A percentile compares a stretch with the other conserved stretches of the same genome.
Conservation (phyloP, 345 rosid genomes). For the Populus pruinosa region DNA sequence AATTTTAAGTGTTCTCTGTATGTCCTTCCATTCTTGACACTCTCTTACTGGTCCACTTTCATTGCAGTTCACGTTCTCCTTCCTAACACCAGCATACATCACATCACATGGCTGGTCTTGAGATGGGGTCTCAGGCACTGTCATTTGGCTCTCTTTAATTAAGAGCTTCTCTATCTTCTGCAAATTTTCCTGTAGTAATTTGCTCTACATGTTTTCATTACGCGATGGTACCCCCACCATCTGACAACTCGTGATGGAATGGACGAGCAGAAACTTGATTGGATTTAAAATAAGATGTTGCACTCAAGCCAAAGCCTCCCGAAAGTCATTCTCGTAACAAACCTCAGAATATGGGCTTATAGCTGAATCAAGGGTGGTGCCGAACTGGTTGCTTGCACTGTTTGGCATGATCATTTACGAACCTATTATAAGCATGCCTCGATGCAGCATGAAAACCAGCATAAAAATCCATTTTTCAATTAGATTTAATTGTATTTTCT, state of each 20-base stretch:
- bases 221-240: constrained; percentile 30
- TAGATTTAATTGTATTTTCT: background rate
- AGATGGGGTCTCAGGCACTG: constrained; percentile 97
- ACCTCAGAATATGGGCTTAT: constrained; percentile 94
- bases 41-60: constrained; percentile 77
- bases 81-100: constrained; percentile 48
- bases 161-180: constrained; percentile 47
- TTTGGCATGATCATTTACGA: constrained; percentile 72
- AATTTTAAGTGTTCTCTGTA: constrained; percentile 47
- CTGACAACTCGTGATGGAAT: constrained; percentile 72
- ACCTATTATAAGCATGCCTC: constrained; percentile 67
- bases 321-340: constrained; percentile 69
- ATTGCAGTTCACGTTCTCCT: constrained; percentile 56
- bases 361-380: constrained; percentile 90
- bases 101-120: constrained; percentile 86
- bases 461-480: constrained; percentile 77
- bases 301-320: constrained; percentile 53
- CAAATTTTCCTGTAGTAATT: constrained; percentile 78
- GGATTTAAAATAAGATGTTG: constrained; percentile 35
- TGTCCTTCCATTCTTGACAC: constrained; percentile 58
- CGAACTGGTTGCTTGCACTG: constrained; percentile 85
- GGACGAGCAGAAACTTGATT: constrained; percentile 58
- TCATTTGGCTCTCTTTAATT: constrained; percentile 62
- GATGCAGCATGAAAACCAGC: constrained; percentile 87
- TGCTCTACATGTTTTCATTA: constrained; percentile 55